Evolutionary conservation across 2,329 filamentous ascomycete genomes (phyloP), one percentile per base, ranked within the genome.

Genomic region (Colletotrichum graminicola): DNA sequence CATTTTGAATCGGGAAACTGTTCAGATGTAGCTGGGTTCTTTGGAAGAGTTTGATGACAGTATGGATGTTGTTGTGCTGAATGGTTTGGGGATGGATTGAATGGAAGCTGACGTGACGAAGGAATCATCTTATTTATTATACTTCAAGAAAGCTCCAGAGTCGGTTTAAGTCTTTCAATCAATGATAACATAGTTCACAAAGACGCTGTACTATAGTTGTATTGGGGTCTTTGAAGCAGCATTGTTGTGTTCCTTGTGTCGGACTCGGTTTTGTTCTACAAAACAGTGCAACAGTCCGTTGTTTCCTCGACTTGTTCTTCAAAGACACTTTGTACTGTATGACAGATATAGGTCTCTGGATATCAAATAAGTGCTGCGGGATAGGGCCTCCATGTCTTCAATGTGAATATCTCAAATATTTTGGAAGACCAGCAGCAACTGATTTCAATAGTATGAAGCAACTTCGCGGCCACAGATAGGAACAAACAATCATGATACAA

Each of bases 161-260:
- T 8, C 3, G 2, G 11, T 23, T 10, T 4, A 11, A 16, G 16
- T 10, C 0, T 2, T 23, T 23, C n/a, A 2, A 16, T 23, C 2
- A 10, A 16, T 39, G 2, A 1, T 10, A 16, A 1, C 8, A 10
- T n/a, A 56, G 8, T 5, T 23, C 11, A 56, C 32, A 56, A 39
- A 56, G 54, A 12, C 3, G 3, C 12, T 1, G 0, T 23, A 5
- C 5, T 0, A 39, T 8, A 7, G 14, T 2, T n/a, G 21, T n/a
- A 2, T 56, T 8, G 4, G 23, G 10, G 10, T 1, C 1, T 16
- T 3, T 7, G n/a, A 16, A 23, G 14, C 18, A 23, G 2, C 5
- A 5, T 12, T 8, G 12, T 10, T 55, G 3, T 23, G 5, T 36
- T 23, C n/a, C 14, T 56, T 23, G 54, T 36, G 32, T 16, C 6